Evolutionary conservation across 768 basidiomycete genomes (phyloP), one percentile per base, ranked within the genome.

Genomic region (Panellus pusillus): DNA sequence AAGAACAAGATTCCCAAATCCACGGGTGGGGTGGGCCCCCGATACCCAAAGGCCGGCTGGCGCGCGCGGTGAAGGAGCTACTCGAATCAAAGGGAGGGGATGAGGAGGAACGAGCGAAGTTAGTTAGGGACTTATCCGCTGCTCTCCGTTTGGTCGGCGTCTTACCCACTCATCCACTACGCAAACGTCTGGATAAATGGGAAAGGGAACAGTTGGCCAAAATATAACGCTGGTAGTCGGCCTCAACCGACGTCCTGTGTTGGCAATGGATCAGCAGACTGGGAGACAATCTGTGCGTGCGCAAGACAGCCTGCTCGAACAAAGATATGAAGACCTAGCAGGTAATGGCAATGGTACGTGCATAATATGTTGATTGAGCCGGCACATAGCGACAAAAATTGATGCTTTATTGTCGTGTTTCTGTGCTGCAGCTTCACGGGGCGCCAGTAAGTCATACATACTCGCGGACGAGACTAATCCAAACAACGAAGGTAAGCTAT

Each of bases 141-240:
- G 70, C 75, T 24, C 67, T 90, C 60, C 72, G 75, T 53, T 68
- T 72, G 36, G 71, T 77, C 27, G 88, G 88, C 17, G 71, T 90
- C 37, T 82, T 79, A 24, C 66, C 74, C 31, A 83, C 84, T 53
- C 86, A 89, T 65, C 76, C 81, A n/a, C 71, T 90, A 47, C 80
- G 86, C 44, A 89, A 82, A 70, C 83, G 75, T 62, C 61, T 90
- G 53, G 84, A 84, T 52, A 89, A 81, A 66, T 84, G 44, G 49
- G 44, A 35, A 55, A 44, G 39, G 39, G n/a, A 17, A 9, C n/a
- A 40, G 24, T 20, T 20, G 32, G 32, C 19, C 4, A 44, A 44
- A 28, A 44, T 27, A 24, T 24, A 24, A 24, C 24, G 24, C 24
- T 24, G 24, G 24, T 24, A 24, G 24, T 24, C 24, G 24, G 24